phyloP scores from a whole-genome alignment of 2,329 filamentous ascomycete species.

The Exophiala calicioides region DNA sequence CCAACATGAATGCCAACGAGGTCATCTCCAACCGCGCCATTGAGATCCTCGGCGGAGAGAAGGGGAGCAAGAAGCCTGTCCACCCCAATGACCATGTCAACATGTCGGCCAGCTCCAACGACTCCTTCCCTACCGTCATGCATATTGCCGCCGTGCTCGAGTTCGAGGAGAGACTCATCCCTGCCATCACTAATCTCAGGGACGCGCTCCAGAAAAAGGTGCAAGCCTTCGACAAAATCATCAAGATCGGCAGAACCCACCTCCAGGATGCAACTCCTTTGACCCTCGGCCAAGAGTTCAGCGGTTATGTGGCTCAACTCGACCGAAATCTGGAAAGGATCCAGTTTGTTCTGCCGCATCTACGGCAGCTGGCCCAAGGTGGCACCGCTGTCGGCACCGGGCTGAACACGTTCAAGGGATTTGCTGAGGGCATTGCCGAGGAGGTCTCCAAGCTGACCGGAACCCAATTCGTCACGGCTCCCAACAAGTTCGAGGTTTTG shows the following conservation, averaged over 20 bases:
- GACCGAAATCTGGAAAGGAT: conserved; percentile 87
- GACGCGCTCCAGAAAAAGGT: conserved; percentile 85
- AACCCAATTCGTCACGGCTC: conserved; percentile 89
- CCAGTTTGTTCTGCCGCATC: conserved; percentile 76
- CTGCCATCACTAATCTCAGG: conserved; percentile 77
- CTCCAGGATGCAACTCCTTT: conserved; percentile 95
- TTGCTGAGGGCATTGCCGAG: conserved; percentile 86
- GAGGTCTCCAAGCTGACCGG: conserved; percentile 93
- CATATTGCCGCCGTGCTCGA: conserved; percentile 97
- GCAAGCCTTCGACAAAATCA: conserved; percentile 86
- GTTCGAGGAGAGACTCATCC: conserved; percentile 81
- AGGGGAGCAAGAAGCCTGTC: conserved; percentile 97
- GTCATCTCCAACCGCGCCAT: conserved; percentile 99
- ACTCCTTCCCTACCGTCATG: conserved; percentile 99
- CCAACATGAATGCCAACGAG: conserved; percentile 99
- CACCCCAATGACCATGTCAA: conserved; percentile 99
- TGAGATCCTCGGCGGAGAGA: conserved; percentile 90
- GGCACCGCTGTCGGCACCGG: conserved; percentile 96
- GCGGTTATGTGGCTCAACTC: conserved; percentile 92
- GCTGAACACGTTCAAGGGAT: conserved; percentile 95
- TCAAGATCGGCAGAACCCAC: conserved; percentile 98
- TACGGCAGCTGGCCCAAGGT: conserved; percentile 87
- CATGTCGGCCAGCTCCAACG: conserved; percentile 97
- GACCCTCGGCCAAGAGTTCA: conserved; percentile 96
- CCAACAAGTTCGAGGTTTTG: conserved; percentile 98